Base-by-base conservation (phyloP, 2,329 filamentous ascomycete species). In the Aspergillus jensenii region DNA sequence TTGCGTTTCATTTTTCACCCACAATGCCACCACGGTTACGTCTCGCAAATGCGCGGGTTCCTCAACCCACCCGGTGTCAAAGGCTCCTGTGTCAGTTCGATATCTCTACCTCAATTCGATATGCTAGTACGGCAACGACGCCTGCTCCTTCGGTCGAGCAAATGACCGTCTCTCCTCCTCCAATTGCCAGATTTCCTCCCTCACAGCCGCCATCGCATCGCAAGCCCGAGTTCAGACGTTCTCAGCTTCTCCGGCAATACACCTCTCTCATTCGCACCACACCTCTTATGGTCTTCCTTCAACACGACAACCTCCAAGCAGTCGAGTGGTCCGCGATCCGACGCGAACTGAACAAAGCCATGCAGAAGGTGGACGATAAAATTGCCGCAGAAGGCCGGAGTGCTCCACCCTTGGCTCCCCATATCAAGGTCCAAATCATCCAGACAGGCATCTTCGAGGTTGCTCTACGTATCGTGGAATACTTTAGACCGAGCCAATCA, bases 181-280 rank as follows among this genome's bases (percentile, higher is more conserved):
- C 81, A 33, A 77, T 85, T 21, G 70, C 78, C 33, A 78, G 79
- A 67, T 83, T 80, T 65, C 82, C 84, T 52, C 71, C 87, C 0
- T 89, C 87, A 1, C 92, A 97, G 75, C 93, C 93, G 3, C 91
- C 91, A 4, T 96, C 90, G 55, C 89, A 96, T 73, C 90, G 93
- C 72, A 89, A 88, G 19, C 85, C 93, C 47, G 90, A 96, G 72
- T 89, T 89, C 69, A 89, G 93, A 73, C 96, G 98, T 79, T 89
- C 92, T 15, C 95, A 99, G 77, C 83, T 98, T 19, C 85, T 89
- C 65, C 87, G 93, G 58, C 87, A 90, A 67, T 97, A 97, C 78
- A 91, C 93, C 52, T 95, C 93, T 47, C 81, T 96, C 60, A 85
- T 97, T 58, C 90, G 90, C 59, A 91, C 91, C 21, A 89, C 90